These are phyloP conservation scores for Colletotrichum sp. DNA, from an alignment of 2,329 filamentous ascomycete genomes.

Conservation along the genomic window DNA sequence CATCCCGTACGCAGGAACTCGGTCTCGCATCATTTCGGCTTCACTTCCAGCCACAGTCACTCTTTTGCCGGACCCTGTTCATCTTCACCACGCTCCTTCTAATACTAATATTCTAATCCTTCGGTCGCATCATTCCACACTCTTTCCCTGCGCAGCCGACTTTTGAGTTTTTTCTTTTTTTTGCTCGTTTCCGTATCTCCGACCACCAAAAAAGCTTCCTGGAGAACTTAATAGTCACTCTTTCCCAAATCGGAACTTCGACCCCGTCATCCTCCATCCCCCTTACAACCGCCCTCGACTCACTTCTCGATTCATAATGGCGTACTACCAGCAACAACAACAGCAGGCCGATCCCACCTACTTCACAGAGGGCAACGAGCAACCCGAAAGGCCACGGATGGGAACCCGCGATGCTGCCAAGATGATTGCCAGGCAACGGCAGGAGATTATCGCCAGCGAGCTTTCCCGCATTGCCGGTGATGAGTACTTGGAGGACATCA, in stretches of 20 bases:
- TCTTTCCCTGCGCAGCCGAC: constrained; percentile 17
- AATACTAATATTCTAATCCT: constrained; percentile 28
- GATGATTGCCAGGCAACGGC: constrained; percentile 79
- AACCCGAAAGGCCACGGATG: constrained; percentile 58
- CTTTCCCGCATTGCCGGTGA: constrained; percentile 84
- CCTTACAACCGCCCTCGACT: constrained; percentile 33
- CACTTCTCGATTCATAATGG: constrained; percentile 47
- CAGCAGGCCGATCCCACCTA: constrained; percentile 51
- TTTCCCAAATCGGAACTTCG: constrained; percentile 46
- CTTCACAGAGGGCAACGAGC: constrained; percentile 61
- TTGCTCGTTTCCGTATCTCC: constrained; percentile 2
- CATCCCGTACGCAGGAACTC: constrained; percentile 29
- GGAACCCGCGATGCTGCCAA: constrained; percentile 78
- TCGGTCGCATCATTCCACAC: constrained; percentile 20
- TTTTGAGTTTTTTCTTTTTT: neutral
- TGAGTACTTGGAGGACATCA: constrained; percentile 92
- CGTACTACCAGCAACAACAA: constrained; percentile 40
- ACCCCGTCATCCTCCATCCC: constrained; percentile 23
- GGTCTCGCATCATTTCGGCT: constrained; percentile 49
- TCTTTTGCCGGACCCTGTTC: constrained; percentile 50
- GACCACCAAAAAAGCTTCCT: constrained; percentile 24
- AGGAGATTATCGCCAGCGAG: constrained; percentile 88
- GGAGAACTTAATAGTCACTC: constrained; percentile 36
- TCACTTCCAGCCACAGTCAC: constrained; percentile 59
- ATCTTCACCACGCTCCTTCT: constrained; percentile 25